Evolutionary conservation across 257 asterid genomes (phyloP).

Genomic region (Solanum verrucosum): DNA sequence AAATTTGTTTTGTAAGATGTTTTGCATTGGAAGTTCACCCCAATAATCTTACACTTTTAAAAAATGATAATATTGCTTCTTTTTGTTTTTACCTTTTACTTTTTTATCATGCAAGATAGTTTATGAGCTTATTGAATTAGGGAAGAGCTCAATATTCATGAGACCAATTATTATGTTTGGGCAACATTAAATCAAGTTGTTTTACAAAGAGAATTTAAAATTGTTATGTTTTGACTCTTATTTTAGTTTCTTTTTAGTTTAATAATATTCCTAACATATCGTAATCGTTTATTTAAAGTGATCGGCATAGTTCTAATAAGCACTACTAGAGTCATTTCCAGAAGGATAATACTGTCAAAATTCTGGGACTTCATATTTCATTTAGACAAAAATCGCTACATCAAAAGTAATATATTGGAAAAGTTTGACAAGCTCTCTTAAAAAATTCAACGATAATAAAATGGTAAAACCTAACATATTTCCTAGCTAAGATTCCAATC

Average conservation of each 20-base stretch:
- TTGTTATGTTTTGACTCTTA: background rate
- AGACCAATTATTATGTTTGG: background rate
- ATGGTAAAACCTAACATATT: too few relatives aligned
- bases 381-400: too few relatives aligned
- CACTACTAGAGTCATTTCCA: too few relatives aligned
- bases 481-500: too few relatives aligned
- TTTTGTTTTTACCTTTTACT: background rate
- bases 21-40: conserved; percentile 5
- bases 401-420: too few relatives aligned
- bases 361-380: too few relatives aligned
- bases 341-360: too few relatives aligned
- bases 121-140: background rate
- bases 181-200: background rate
- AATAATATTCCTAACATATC: too few relatives aligned
- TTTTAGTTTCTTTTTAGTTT: background rate
- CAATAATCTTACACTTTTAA: background rate
- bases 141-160: background rate
- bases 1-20: conserved; percentile 9
- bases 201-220: background rate
- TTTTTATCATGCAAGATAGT: background rate
- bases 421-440: too few relatives aligned
- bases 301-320: too few relatives aligned
- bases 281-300: too few relatives aligned
- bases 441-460: too few relatives aligned
- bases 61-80: background rate